Conservation (phyloP, 78 protist species). For the Trichosphaerium sp. region DNA sequence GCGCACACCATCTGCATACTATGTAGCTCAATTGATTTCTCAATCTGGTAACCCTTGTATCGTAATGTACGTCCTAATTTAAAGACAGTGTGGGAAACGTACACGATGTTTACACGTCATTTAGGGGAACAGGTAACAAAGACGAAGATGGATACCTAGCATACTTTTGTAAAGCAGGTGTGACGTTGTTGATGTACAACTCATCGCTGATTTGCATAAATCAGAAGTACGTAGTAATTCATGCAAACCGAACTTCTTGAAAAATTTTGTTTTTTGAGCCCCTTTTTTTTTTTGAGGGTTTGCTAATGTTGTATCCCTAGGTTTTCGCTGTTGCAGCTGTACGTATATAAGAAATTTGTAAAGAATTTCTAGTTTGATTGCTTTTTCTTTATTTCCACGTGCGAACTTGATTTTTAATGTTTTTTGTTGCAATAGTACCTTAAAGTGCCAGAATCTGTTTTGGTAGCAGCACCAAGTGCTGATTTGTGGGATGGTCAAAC, state of each 20-base stretch:
- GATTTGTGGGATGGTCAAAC: constrained; percentile 84
- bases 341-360: too few relatives aligned
- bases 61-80: constrained; percentile 61
- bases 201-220: constrained; percentile 69
- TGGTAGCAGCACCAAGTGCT: constrained; percentile 65
- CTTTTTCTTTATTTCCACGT: too few relatives aligned
- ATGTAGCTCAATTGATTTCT: constrained; percentile 42
- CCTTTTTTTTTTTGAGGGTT: too few relatives aligned
- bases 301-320: too few relatives aligned
- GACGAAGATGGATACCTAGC: constrained; percentile 71
- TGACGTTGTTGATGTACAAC: constrained; percentile 65
- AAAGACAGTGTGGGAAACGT: too few relatives aligned
- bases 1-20: constrained; percentile 63
- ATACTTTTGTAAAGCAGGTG: constrained; percentile 80
- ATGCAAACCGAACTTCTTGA: too few relatives aligned
- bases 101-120: too few relatives aligned
- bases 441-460: constrained; percentile 26
- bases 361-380: too few relatives aligned
- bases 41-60: constrained; percentile 32
- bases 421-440: constrained; percentile 19
- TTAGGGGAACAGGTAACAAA: too few relatives aligned
- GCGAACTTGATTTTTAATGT: constrained; percentile 10
- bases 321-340: constrained; percentile 20
- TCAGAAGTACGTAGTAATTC: constrained; percentile 40
- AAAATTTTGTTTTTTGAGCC: not conserved